A percentile compares a stretch with the other conserved stretches of the same genome.
Evolutionary conservation across 768 basidiomycete species (phyloP).

Genomic region (Mycena rosella): DNA sequence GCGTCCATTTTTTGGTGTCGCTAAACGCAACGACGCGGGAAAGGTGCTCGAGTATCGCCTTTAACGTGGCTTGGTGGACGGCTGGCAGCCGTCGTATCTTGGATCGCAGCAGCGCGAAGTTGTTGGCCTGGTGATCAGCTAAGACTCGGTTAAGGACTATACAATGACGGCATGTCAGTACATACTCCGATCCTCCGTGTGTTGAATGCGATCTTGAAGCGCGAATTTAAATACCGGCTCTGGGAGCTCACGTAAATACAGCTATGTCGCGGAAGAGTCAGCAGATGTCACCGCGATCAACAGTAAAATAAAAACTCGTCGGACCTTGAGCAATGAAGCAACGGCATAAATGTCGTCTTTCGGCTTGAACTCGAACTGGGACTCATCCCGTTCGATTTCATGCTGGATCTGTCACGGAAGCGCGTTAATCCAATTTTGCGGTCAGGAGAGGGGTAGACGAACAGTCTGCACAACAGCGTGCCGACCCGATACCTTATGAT

Average conservation of each 20-base stretch:
- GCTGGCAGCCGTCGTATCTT: conserved; percentile 87
- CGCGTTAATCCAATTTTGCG: not conserved
- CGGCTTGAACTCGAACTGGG: conserved; percentile 77
- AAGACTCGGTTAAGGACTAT: not conserved
- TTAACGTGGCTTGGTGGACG: conserved; percentile 89
- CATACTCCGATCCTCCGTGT: conserved; percentile 82
- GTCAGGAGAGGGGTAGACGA: conserved; percentile 38
- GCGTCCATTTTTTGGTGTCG: conserved; percentile 94
- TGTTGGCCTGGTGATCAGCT: conserved; percentile 81
- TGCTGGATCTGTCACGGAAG: conserved; percentile 73
- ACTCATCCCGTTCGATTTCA: conserved; percentile 88
- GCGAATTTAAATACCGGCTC: conserved; percentile 91
- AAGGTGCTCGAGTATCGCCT: conserved; percentile 86
- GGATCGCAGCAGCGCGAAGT: conserved; percentile 83
- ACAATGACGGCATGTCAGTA: not conserved
- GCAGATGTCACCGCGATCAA: not conserved
- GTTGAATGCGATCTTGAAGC: conserved; percentile 83
- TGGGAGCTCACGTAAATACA: conserved; percentile 88
- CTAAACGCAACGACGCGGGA: conserved; percentile 73
- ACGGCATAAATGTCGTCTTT: conserved; percentile 88
- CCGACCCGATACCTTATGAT: conserved; percentile 79
- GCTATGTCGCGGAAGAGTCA: conserved; percentile 50
- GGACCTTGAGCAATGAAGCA: conserved; percentile 86
- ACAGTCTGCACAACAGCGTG: conserved; percentile 89
- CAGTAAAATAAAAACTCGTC: conserved; percentile 29